Conservation (phyloP, 2,329 filamentous ascomycete species). For the Magnaporthiopsis incrustans region DNA sequence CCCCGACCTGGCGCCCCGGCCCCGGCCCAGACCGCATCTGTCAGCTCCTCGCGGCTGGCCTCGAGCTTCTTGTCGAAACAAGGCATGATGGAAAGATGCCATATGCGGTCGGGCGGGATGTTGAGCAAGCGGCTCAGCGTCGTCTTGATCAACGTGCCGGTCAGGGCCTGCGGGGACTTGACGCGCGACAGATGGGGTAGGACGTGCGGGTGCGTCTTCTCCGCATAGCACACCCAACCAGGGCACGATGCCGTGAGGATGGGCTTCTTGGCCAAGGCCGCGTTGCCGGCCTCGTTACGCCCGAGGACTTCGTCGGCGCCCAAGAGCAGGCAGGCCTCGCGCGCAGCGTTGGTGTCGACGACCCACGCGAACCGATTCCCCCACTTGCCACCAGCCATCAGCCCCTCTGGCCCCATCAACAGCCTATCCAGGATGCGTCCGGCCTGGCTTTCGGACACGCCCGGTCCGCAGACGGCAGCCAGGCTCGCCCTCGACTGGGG, state of each 20-base stretch:
- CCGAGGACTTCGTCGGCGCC: conserved; percentile 62
- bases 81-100: conserved; percentile 94
- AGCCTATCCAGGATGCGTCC: conserved; percentile 78
- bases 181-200: conserved; percentile 83
- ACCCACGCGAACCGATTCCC: conserved; percentile 81
- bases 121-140: conserved; percentile 64
- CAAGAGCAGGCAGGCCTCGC: conserved; percentile 75
- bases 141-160: conserved; percentile 85
- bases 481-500: conserved; percentile 86
- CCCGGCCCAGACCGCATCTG: conserved; percentile 64
- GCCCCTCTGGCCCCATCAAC: conserved; percentile 59
- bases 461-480: conserved; percentile 70
- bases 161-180: conserved; percentile 89
- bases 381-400: conserved; percentile 62
- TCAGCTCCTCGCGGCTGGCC: conserved; percentile 87
- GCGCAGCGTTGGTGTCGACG: conserved; percentile 77
- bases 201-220: conserved; percentile 94
- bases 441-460: conserved; percentile 63
- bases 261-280: conserved; percentile 26
- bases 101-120: conserved; percentile 72
- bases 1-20: conserved; percentile 40
- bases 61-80: conserved; percentile 99
- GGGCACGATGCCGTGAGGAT: conserved; percentile 87
- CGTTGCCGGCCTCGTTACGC: conserved; percentile 15
- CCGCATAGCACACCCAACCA: conserved; percentile 97